Base-by-base conservation (phyloP, 495 filamentous ascomycete species). In the Neurospora pannonica region DNA sequence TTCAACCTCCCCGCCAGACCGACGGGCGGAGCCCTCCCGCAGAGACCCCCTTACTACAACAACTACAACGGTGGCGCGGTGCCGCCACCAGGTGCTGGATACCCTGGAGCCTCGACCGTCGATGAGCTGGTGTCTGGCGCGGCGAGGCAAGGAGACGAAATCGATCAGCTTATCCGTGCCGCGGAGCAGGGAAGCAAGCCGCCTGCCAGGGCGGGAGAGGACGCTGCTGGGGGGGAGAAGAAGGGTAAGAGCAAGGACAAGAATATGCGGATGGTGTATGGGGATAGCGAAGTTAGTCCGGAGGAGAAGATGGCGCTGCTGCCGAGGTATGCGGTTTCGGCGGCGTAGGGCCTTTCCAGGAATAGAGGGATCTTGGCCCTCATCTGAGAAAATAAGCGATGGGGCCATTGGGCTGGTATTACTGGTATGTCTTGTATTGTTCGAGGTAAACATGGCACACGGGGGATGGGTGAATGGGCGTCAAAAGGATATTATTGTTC, bases 291-390 rank as follows among this genome's bases (percentile, higher is more conserved):
- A 67, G 85, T 89, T 78, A 94, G 92, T 77, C 93, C 93, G 34
- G 94, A 97, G 83, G 94, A 97, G 85, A 93, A 90, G 83, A 94
- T 95, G 93, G 90, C 93, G 37, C 80, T 83, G 76, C 83, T 97
- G 83, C 86, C 92, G 70, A 90, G 89, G 84, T 97, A 95, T 85
- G 54, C 54, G 28, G 54, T 34, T 67, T 0, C 54, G 34, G 15
- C 54, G 54, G 54, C 7, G 28, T 67, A 67, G 54, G 15, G 54
- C 28, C 15, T 67, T 2, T 10, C 15, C 15, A 17, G 28, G 15
- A 62, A 60, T 15, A 60, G 21, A 60, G 7, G 21, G 10, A 60
- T 60, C 10, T 7, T 54, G 46, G 46, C 21, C 11, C 10, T n/a
- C 42, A 4, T n/a, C 5, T 17, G 54, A 62, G 13, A 31, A 13